These are phyloP conservation scores for Venturia carpophila DNA, from an alignment of 2,329 filamentous ascomycete species.

Conservation along the genomic window DNA sequence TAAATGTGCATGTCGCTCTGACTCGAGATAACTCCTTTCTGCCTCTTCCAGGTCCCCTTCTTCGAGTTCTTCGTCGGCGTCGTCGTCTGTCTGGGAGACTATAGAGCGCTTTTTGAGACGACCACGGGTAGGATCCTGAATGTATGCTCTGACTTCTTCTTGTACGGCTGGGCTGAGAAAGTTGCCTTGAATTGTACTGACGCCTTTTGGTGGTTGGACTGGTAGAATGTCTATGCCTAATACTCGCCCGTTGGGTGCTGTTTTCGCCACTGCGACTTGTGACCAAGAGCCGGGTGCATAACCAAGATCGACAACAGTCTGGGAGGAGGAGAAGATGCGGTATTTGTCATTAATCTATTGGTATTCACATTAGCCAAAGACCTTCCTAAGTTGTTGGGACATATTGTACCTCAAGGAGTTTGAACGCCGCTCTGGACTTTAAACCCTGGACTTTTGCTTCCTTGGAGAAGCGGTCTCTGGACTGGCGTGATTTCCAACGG, in stretches of 20 bases:
- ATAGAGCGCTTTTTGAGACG: slow-evolving; percentile 36
- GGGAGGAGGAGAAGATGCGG: slow-evolving; percentile 66
- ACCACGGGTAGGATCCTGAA: slow-evolving; percentile 56
- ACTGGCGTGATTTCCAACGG: slow-evolving; percentile 76
- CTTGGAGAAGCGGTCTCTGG: slow-evolving; percentile 61
- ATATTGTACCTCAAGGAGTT: slow-evolving; percentile 65
- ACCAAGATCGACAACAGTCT: slow-evolving; percentile 85
- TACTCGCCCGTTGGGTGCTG: slow-evolving; percentile 52
- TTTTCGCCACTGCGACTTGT: slow-evolving; percentile 33
- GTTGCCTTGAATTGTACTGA: slow-evolving; percentile 92
- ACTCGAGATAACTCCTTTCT: slow-evolving; percentile 49
- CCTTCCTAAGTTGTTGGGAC: background rate
- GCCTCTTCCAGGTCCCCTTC: slow-evolving; percentile 27
- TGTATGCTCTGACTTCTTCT: slow-evolving; percentile 66
- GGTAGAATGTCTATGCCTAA: slow-evolving; percentile 93
- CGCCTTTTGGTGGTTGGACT: slow-evolving; percentile 79
- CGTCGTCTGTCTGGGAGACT: slow-evolving; percentile 25
- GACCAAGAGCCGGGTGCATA: slow-evolving; percentile 64
- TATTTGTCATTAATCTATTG: slow-evolving; percentile 67
- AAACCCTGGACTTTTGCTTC: slow-evolving; percentile 71
- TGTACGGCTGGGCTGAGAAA: slow-evolving; percentile 73
- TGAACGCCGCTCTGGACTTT: slow-evolving; percentile 89
- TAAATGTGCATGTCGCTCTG: slow-evolving; percentile 46
- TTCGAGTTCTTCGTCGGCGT: slow-evolving; percentile 20
- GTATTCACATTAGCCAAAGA: slow-evolving; percentile 35